Evolutionary conservation across 768 basidiomycete genomes (phyloP).

Genomic region (Kockovaella imperatae): DNA sequence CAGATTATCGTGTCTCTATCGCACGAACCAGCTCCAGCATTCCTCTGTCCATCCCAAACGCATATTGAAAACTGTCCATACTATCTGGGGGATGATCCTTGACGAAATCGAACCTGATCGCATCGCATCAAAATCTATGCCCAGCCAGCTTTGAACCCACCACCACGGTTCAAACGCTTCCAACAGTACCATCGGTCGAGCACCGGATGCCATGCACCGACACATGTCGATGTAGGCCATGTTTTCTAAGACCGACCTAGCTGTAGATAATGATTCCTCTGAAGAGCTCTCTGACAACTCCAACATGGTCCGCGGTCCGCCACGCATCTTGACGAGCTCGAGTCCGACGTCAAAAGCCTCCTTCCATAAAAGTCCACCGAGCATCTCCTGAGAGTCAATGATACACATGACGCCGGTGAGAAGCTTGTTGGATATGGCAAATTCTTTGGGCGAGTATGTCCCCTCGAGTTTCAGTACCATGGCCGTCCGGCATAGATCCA

Average conservation of each 20-base stretch:
- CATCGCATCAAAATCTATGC: not conserved
- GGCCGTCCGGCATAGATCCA: too few relatives aligned
- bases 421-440: too few relatives aligned
- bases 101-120: conserved; percentile 12
- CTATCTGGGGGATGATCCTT: not conserved
- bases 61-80: conserved; percentile 7
- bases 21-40: conserved; percentile 14
- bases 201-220: conserved; percentile 10
- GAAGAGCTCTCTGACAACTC: not conserved
- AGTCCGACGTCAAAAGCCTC: conserved; percentile 8
- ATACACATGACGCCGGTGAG: conserved; percentile 4
- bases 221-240: conserved; percentile 10
- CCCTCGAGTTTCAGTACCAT: too few relatives aligned
- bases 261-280: not conserved
- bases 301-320: conserved; percentile 9
- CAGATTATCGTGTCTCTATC: not conserved
- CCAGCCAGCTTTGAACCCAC: too few relatives aligned
- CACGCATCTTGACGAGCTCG: conserved; percentile 2
- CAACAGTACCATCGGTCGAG: conserved; percentile 3
- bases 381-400: conserved; percentile 7
- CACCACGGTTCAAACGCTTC: conserved; percentile 17
- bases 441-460: too few relatives aligned
- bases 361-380: conserved; percentile 5
- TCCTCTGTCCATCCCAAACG: conserved; percentile 13
- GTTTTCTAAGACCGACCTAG: conserved; percentile 7